Base-by-base conservation (phyloP, 192 early-diverging fungal genomes). In the Coemansia sp. region DNA sequence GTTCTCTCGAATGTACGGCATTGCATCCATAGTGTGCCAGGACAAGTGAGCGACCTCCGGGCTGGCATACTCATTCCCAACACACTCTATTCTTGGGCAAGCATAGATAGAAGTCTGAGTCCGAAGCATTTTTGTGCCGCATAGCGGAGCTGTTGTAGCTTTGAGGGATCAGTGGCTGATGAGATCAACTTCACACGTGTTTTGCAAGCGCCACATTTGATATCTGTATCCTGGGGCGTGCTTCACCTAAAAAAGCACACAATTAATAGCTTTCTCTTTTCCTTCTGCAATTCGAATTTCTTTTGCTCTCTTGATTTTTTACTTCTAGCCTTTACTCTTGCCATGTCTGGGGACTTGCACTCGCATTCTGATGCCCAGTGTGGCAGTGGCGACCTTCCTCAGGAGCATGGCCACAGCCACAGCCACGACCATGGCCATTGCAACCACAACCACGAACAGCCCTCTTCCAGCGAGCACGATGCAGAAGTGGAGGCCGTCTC, bases 401-500 rank as follows among this genome's bases (percentile, higher is more conserved):
- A 55, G 12, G 36, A 50, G 41, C 59, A 66, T 2, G 36, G 41
- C 3, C 59, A 58, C 31, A 42, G 31, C 13, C 31, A 53, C 20
- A 48, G 48, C 2, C 64, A 58, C 41, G 62, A n/a, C 35, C 26
- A 56, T 20, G 47, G 18, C 7, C 33, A 53, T 39, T 28, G 52
- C 23, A 21, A 8, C 31, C 58, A 59, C 20, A 37, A 37, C 36
- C 53, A 62, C 21, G 31, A n/a, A 8, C 20, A 47, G 25, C 26
- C 48, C 36, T 43, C 36, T 26, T 50, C 34, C 0, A 61, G 62
- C 10, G 50, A 70, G 21, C 60, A 52, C 3, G 53, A 70, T 11
- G 64, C 68, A 2, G 78, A 80, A 50, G 47, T 62, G 26, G 57
- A 55, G 25, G 78, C 78, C 39, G 38, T 80, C n/a, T 36, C 61